Percentiles rank a stretch among this genome's conserved stretches.
Evolutionary conservation across 2,329 filamentous ascomycete genomes (phyloP).

Genomic region (Fusarium sp.): DNA sequence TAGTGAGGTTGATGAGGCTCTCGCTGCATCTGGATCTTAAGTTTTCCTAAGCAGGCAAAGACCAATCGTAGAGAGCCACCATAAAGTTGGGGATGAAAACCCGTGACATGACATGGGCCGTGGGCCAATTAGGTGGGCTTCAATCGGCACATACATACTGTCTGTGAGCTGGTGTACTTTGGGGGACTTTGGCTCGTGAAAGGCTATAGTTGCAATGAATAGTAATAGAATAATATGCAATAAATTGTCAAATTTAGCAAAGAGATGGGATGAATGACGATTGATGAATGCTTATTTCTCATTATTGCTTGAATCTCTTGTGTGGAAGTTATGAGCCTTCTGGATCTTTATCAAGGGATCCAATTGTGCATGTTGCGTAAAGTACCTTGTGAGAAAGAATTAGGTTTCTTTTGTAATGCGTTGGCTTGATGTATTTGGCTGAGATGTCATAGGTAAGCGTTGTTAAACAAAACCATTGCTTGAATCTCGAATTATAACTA

Average conservation of each 20-base stretch:
- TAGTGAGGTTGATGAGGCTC: conserved; percentile 33
- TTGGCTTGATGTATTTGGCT: neutral
- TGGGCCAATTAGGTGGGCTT: conserved; percentile 21
- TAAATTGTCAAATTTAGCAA: neutral
- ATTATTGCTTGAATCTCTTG: neutral
- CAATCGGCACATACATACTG: conserved; percentile 20
- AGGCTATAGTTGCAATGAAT: neutral
- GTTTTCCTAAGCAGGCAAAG: conserved; percentile 28
- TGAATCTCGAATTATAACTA: neutral
- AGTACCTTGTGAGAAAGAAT: neutral
- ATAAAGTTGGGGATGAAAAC: conserved; percentile 27
- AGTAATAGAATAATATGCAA: neutral
- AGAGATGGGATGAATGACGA: neutral
- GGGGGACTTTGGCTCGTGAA: neutral
- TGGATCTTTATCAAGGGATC: neutral
- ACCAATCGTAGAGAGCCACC: conserved; percentile 24
- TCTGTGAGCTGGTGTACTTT: neutral
- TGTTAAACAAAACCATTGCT: neutral
- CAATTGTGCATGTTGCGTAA: neutral
- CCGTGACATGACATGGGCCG: conserved; percentile 39
- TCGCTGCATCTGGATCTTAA: conserved; percentile 11
- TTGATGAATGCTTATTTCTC: neutral
- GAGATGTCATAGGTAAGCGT: neutral
- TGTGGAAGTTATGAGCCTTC: neutral
- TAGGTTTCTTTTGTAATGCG: no score